Evolutionary conservation across 495 filamentous ascomycete genomes (phyloP).

Genomic region (Cudoniella acicularis): DNA sequence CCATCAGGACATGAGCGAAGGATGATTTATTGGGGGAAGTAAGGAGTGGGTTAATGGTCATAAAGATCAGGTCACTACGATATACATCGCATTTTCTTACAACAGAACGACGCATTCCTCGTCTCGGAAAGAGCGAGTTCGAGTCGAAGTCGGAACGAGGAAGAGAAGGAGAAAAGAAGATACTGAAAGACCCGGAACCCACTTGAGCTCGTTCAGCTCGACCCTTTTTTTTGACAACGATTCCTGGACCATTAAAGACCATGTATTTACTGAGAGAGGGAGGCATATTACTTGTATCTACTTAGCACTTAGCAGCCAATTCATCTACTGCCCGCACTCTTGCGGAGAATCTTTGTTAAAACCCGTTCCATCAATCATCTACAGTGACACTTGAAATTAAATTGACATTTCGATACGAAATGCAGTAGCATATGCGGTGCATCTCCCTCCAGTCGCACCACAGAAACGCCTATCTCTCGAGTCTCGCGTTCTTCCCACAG

Average conservation of each 20-base stretch:
- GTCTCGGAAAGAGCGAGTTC: neutral
- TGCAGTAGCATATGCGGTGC: neutral
- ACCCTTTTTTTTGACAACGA: neutral
- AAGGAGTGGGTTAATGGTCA: constrained; percentile 16
- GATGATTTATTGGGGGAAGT: neutral
- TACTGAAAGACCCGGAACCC: neutral
- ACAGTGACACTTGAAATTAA: no score
- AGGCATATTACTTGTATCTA: neutral
- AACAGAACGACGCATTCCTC: neutral
- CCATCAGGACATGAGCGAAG: neutral
- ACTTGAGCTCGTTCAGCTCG: neutral
- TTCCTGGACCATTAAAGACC: neutral
- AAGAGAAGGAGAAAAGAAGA: neutral
- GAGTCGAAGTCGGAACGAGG: neutral
- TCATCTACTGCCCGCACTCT: neutral
- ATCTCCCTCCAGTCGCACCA: neutral
- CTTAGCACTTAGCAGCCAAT: neutral
- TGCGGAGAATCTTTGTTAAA: neutral
- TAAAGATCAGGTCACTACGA: constrained; percentile 17
- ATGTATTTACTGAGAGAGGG: constrained; percentile 8
- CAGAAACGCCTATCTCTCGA: neutral
- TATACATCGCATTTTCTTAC: constrained; percentile 3
- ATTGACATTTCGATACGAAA: no score
- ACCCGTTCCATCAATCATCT: no score
- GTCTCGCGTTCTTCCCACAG: neutral